Percentiles rank a stretch among this genome's conserved stretches.
Conservation (phyloP, 306 rosid species). For the Vicia sativa region DNA sequence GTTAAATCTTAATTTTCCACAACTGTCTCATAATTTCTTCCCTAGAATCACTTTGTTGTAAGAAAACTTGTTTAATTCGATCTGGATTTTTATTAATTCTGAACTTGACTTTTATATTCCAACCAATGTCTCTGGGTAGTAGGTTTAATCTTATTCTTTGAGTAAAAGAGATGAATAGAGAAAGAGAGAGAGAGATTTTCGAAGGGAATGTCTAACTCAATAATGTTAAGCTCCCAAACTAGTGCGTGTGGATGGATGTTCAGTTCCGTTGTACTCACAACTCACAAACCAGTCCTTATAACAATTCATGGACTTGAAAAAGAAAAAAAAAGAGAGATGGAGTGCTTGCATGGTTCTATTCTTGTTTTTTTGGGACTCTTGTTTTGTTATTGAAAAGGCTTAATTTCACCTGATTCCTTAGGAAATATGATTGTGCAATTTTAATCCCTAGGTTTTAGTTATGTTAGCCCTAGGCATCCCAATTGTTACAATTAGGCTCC, state of each 20-base stretch:
- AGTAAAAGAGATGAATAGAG: conserved; percentile 10
- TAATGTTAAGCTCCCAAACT: conserved; percentile 9
- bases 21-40: neutral
- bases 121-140: neutral
- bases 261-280: neutral
- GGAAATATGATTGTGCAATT: neutral
- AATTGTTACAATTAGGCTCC: neutral
- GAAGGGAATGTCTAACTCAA: neutral
- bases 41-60: neutral
- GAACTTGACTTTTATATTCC: conserved; percentile 1
- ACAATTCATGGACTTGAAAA: neutral
- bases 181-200: conserved; percentile 13
- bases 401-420: neutral
- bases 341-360: conserved; percentile 20
- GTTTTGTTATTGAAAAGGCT: neutral
- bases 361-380: neutral
- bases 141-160: conserved; percentile 29
- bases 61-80: conserved; percentile 5
- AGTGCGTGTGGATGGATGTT: neutral
- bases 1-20: conserved; percentile 17
- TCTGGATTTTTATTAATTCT: neutral
- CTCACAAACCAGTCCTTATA: neutral
- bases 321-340: neutral
- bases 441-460: neutral
- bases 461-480: neutral